Evolutionary conservation across 805 yeast species (phyloP).

Genomic region (Kuraishia piskuri): DNA sequence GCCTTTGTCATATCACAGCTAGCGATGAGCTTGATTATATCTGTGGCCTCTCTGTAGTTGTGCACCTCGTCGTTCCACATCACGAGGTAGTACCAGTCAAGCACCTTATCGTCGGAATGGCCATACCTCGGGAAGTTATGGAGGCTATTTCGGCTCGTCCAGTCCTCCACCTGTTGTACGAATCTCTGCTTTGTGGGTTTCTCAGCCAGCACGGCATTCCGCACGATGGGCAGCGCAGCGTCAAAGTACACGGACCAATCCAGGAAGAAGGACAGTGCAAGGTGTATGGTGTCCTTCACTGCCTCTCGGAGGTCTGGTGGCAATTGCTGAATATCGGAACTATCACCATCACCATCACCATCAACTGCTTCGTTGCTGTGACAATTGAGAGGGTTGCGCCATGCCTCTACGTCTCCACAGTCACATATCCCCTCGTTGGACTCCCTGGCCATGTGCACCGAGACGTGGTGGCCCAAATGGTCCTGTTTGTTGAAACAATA

Average conservation of each 20-base stretch:
- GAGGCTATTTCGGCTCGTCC: not conserved
- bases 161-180: not conserved
- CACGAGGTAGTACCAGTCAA: slow-evolving; percentile 32
- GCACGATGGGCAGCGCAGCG: slow-evolving; percentile 31
- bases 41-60: slow-evolving; percentile 30
- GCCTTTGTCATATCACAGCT: slow-evolving; percentile 15
- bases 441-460: slow-evolving; percentile 39
- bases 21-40: slow-evolving; percentile 5
- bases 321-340: too few relatives aligned
- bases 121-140: slow-evolving; percentile 14
- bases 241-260: slow-evolving; percentile 32
- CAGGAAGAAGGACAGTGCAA: slow-evolving; percentile 29
- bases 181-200: slow-evolving; percentile 4
- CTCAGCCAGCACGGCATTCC: not conserved
- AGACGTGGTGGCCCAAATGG: slow-evolving; percentile 59
- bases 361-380: slow-evolving; percentile 18
- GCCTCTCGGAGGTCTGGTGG: slow-evolving; percentile 10
- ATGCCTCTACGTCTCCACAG: slow-evolving; percentile 66
- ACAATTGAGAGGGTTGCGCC: slow-evolving; percentile 46
- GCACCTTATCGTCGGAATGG: not conserved
- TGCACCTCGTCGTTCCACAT: slow-evolving; percentile 81
- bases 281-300: slow-evolving; percentile 21
- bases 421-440: slow-evolving; percentile 55
- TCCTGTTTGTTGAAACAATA: slow-evolving; percentile 65
- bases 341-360: slow-evolving; percentile 5